A percentile compares a stretch with the other conserved stretches of the same genome.
These are phyloP conservation scores for Leishmania gerbilli DNA, from an alignment of 208 protist species.

Conservation along the genomic window DNA sequence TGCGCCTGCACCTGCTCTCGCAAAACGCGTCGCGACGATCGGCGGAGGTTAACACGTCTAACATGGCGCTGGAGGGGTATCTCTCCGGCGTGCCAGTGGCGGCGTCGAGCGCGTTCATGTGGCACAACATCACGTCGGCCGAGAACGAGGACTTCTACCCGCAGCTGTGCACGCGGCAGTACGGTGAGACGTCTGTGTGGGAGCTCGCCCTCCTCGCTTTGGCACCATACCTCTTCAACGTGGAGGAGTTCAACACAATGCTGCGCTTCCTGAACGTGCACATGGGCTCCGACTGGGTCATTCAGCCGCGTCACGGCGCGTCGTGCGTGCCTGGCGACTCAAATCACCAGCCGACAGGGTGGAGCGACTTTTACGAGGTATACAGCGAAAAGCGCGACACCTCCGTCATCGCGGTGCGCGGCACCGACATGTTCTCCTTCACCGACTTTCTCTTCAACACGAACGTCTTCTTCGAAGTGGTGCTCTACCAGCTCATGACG, in stretches of 20 bases:
- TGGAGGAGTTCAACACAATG: slow-evolving; percentile 57
- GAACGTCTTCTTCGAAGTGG: slow-evolving; percentile 77
- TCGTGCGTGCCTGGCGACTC: slow-evolving; percentile 53
- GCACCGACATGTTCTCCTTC: slow-evolving; percentile 77
- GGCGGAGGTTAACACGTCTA: slow-evolving; percentile 22
- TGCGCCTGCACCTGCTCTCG: slow-evolving; percentile 72
- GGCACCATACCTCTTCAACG: slow-evolving; percentile 63
- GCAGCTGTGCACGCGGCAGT: slow-evolving; percentile 65
- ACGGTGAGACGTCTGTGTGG: slow-evolving; percentile 63
- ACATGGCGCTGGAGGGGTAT: slow-evolving; percentile 14
- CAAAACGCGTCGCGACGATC: slow-evolving; percentile 13
- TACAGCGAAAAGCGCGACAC: slow-evolving; percentile 61
- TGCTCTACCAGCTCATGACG: slow-evolving; percentile 75
- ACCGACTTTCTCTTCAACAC: slow-evolving; percentile 78
- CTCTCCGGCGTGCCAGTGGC: slow-evolving; percentile 22
- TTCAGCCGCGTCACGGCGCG: slow-evolving; percentile 52
- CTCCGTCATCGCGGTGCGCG: slow-evolving; percentile 70
- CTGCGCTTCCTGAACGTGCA: slow-evolving; percentile 69
- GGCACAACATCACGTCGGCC: slow-evolving; percentile 49
- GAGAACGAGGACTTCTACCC: slow-evolving; percentile 70
- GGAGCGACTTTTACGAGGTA: slow-evolving; percentile 74
- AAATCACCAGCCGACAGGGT: slow-evolving; percentile 53
- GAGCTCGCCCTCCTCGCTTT: slow-evolving; percentile 74
- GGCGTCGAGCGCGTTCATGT: slow-evolving; percentile 49
- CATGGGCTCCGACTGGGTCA: slow-evolving; percentile 64